phyloP scores from a whole-genome alignment of 225 moss, liverwort and hornwort species.

The Climacium dendroides region DNA sequence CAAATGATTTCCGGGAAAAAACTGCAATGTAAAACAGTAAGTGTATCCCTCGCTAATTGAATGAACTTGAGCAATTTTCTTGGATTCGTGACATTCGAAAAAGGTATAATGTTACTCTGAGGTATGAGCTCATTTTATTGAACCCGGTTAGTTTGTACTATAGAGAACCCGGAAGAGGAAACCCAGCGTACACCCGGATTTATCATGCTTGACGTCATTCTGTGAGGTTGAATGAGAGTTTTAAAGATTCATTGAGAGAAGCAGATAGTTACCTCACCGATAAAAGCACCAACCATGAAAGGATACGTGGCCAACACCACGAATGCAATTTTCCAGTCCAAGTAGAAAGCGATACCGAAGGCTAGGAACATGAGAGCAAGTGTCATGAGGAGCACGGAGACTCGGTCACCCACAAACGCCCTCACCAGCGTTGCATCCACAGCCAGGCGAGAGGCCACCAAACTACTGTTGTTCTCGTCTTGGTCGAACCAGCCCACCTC shows the following conservation, averaged over 20 bases:
- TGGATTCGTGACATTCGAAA: not conserved
- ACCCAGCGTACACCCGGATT: not conserved
- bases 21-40: not conserved
- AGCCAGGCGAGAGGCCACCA: constrained; percentile 41
- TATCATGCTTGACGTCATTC: not conserved
- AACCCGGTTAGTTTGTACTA: not conserved
- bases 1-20: not conserved
- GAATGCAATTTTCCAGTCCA: constrained; percentile 53
- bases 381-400: constrained; percentile 41
- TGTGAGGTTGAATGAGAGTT: not conserved
- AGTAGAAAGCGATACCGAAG: constrained; percentile 48
- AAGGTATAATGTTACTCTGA: not conserved
- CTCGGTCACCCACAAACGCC: constrained; percentile 45
- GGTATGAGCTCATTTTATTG: not conserved
- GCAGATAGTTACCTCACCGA: constrained; percentile 27
- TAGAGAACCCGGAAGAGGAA: not conserved
- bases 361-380: constrained; percentile 40
- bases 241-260: not conserved
- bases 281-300: constrained; percentile 55
- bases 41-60: no score
- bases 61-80: not conserved
- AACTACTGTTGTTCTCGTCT: constrained; percentile 45
- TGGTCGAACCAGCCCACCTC: constrained; percentile 57
- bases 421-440: constrained; percentile 45
- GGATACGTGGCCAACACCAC: constrained; percentile 56